These are phyloP conservation scores for Candida yuanshanica DNA, from an alignment of 805 yeast genomes.

Conservation along the genomic window DNA sequence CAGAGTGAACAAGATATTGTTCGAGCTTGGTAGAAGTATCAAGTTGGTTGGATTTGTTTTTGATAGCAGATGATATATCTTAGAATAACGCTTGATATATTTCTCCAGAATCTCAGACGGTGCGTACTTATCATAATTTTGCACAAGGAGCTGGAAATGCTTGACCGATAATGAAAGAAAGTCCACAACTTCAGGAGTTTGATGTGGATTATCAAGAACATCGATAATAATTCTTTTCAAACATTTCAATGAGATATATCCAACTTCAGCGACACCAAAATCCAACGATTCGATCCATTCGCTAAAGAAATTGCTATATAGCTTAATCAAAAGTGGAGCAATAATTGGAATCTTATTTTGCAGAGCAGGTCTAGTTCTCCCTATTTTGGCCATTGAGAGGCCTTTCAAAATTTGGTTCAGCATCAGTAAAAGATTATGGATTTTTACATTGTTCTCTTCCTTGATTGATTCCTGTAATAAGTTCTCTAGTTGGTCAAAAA, in stretches of 20 bases:
- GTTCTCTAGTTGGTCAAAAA: conserved; percentile 59
- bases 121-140: conserved; percentile 44
- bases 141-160: conserved; percentile 54
- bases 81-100: conserved; percentile 69
- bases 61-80: conserved; percentile 59
- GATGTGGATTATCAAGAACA: conserved; percentile 68
- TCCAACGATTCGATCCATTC: conserved; percentile 50
- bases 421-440: conserved; percentile 60
- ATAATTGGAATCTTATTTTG: conserved; percentile 64
- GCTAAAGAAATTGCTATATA: conserved; percentile 55
- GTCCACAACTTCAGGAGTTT: conserved; percentile 49
- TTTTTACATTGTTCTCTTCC: conserved; percentile 41
- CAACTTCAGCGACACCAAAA: conserved; percentile 59
- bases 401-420: conserved; percentile 75
- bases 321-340: conserved; percentile 50
- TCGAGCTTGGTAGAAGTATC: conserved; percentile 58
- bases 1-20: conserved; percentile 54
- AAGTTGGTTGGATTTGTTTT: conserved; percentile 64
- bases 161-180: conserved; percentile 51
- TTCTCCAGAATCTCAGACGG: conserved; percentile 48
- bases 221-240: conserved; percentile 68
- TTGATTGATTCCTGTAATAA: conserved; percentile 39
- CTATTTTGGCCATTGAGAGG: conserved; percentile 72
- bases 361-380: conserved; percentile 73
- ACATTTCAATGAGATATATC: conserved; percentile 72